Evolutionary conservation across 306 rosid genomes (phyloP).

Genomic region (Herpetospermum pedunculosum): DNA sequence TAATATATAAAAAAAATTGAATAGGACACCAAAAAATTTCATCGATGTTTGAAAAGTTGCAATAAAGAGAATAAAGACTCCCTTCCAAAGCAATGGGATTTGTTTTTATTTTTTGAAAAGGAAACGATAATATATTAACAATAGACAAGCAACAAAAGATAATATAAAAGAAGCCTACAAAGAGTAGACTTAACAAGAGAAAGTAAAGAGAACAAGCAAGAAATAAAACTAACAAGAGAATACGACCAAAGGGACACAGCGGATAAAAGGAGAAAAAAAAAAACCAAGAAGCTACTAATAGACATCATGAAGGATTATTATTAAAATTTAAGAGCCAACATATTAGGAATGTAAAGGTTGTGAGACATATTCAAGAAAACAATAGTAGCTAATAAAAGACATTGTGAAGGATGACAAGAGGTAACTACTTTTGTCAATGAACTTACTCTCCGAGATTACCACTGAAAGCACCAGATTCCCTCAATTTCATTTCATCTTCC

Average conservation of each 20-base stretch:
- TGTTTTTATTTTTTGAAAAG: no score
- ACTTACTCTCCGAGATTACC: constrained; percentile 89
- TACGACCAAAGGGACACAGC: no score
- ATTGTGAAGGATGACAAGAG: background rate
- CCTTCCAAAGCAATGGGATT: background rate
- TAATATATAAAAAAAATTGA: background rate
- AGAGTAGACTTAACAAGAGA: no score
- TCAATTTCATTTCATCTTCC: constrained; percentile 71
- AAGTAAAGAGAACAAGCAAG: no score
- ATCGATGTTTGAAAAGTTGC: background rate
- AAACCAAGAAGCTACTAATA: background rate
- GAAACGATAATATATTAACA: no score
- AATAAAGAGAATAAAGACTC: background rate
- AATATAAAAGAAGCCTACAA: no score
- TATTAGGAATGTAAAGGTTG: background rate
- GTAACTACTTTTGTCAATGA: background rate
- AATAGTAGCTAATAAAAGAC: background rate
- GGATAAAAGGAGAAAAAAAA: no score
- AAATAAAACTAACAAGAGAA: no score
- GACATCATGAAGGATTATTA: background rate
- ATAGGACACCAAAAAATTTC: background rate
- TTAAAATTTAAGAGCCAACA: background rate
- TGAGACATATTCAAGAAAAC: background rate
- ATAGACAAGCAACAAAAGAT: no score
- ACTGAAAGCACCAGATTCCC: constrained; percentile 79